Evolutionary conservation across 2,329 filamentous ascomycete species (phyloP), one percentile per base, ranked within the genome.

Genomic region (Amauroascus verrucosus): DNA sequence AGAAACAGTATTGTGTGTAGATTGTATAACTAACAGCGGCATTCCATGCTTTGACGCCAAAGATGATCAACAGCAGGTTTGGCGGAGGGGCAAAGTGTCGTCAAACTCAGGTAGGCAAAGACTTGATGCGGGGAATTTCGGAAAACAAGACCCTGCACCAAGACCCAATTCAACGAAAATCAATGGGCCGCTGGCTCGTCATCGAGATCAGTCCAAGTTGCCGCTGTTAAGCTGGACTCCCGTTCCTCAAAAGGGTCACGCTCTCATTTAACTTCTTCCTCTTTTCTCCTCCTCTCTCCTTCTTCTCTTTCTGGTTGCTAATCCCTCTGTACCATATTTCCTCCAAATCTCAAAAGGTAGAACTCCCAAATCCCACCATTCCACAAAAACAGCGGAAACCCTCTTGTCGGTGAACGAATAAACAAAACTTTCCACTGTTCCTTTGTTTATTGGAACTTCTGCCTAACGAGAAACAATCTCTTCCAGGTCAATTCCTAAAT

Each of bases 41-140:
- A n/a, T n/a, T n/a, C n/a, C n/a, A n/a, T n/a, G n/a, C n/a, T n/a
- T n/a, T n/a, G n/a, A n/a, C n/a, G n/a, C n/a, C n/a, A n/a, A n/a
- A n/a, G n/a, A n/a, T n/a, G 37, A 40, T 40, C 37, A 16, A 40
- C n/a, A 20, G 16, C 37, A 18, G 13, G 38, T 41, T 41, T 11
- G 35, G 14, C 14, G 11, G 33, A 35, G 33, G 9, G 26, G 26
- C 4, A 3, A 11, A 22, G 18, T 30, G 9, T 41, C 32, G 26
- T 48, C 24, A 40, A 45, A 35, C 49, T n/a, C n/a, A n/a, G n/a
- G n/a, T 40, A 45, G 49, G 49, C 49, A 51, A 20, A 44, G 33
- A 24, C 14, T 22, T 40, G 44, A 24, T 54, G 52, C 52, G 52
- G 52, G 46, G 52, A 44, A 54, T 49, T 49, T 49, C 52, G 52